Evolutionary conservation across 2,329 filamentous ascomycete genomes (phyloP).

Genomic region (Ophiognomonia clavigignenti-juglandacearum): DNA sequence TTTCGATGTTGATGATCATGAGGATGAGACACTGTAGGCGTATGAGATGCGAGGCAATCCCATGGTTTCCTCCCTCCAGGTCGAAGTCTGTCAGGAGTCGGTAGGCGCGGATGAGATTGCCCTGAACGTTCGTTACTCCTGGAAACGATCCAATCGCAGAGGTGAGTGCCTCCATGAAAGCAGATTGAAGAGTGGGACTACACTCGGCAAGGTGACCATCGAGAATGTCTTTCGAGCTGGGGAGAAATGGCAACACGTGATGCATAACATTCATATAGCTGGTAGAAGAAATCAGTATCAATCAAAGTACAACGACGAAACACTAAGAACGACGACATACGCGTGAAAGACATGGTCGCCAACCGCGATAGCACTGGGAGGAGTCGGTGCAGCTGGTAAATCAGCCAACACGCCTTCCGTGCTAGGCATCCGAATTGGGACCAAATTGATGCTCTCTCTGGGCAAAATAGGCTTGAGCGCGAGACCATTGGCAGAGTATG

Average conservation of each 20-base stretch:
- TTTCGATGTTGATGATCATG: conserved; percentile 61
- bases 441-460: conserved; percentile 20
- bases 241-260: conserved; percentile 61
- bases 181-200: conserved; percentile 52
- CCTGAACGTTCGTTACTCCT: conserved; percentile 26
- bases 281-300: not conserved
- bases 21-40: conserved; percentile 65
- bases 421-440: conserved; percentile 1
- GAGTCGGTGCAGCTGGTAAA: not conserved
- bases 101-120: conserved; percentile 38
- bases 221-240: conserved; percentile 50
- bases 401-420: conserved; percentile 3
- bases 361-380: conserved; percentile 27
- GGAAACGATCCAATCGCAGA: conserved; percentile 52
- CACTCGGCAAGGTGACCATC: conserved; percentile 52
- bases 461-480: conserved; percentile 40
- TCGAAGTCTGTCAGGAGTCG: conserved; percentile 50
- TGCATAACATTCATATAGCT: conserved; percentile 64
- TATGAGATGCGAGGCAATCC: conserved; percentile 42
- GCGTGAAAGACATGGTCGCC: conserved; percentile 42
- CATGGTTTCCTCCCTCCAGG: conserved; percentile 31
- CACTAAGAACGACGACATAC: conserved; percentile 26
- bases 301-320: not conserved
- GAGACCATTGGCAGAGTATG: conserved; percentile 37
- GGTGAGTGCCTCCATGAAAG: conserved; percentile 60